Conservation (phyloP, 305 asterid genomes). For the Fraxinus sp. region DNA sequence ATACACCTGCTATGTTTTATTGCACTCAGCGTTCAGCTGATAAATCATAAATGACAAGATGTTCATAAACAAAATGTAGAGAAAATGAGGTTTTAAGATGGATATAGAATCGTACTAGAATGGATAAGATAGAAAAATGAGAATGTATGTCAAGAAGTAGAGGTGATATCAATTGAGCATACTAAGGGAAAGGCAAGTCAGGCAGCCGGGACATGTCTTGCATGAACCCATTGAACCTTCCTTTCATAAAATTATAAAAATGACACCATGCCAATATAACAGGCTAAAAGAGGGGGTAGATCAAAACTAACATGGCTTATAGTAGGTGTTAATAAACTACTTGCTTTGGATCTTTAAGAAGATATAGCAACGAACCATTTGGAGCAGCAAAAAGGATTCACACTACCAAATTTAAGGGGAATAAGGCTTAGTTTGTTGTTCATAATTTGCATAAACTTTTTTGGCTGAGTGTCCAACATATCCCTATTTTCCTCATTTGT, state of each 20-base stretch:
- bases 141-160: neutral
- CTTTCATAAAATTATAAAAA: neutral
- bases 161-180: neutral
- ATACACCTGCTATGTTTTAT: neutral
- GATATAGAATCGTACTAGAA: neutral
- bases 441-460: neutral
- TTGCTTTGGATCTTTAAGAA: neutral
- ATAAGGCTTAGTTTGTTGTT: neutral
- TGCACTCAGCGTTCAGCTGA: neutral
- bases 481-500: neutral
- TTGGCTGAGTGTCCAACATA: slow-evolving; percentile 9
- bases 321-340: neutral
- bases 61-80: neutral
- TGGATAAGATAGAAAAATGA: neutral
- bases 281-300: neutral
- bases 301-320: neutral
- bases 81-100: neutral
- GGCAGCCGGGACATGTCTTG: neutral
- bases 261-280: neutral
- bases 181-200: neutral
- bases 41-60: neutral
- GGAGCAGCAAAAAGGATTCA: neutral
- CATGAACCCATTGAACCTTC: neutral
- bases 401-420: neutral
- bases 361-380: neutral